phyloP scores from a whole-genome alignment of 2,329 filamentous ascomycete species.

The Pyrenophora teres region DNA sequence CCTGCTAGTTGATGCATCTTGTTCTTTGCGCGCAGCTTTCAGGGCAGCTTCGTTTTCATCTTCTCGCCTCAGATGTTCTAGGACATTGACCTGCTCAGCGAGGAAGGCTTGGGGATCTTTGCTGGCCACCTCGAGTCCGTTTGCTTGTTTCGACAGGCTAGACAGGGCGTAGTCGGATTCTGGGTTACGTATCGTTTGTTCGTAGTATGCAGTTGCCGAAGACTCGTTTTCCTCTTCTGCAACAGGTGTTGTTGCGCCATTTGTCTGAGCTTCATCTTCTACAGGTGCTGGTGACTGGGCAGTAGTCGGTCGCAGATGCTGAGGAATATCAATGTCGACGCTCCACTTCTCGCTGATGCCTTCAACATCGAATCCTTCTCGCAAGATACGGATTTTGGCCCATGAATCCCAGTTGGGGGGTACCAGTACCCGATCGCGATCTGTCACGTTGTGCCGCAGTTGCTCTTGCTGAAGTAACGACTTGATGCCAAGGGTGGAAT shows the following conservation, averaged over 20 bases:
- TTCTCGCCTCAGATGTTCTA: slow-evolving; percentile 68
- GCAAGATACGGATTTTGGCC: slow-evolving; percentile 92
- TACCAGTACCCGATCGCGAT: slow-evolving; percentile 90
- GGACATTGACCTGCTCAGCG: slow-evolving; percentile 70
- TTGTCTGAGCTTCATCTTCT: slow-evolving; percentile 18
- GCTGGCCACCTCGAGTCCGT: slow-evolving; percentile 66
- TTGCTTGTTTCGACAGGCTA: slow-evolving; percentile 50
- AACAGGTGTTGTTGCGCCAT: slow-evolving; percentile 11
- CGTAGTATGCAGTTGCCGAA: slow-evolving; percentile 74
- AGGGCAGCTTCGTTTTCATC: slow-evolving; percentile 61
- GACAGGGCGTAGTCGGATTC: slow-evolving; percentile 56
- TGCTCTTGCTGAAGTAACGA: slow-evolving; percentile 66
- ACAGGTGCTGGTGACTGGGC: slow-evolving; percentile 20
- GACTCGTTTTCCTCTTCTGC: slow-evolving; percentile 40
- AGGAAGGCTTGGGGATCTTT: slow-evolving; percentile 80
- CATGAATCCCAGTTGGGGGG: slow-evolving; percentile 98
- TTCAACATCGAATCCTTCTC: slow-evolving; percentile 92
- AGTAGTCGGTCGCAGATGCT: slow-evolving; percentile 31
- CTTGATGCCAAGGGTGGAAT: slow-evolving; percentile 84
- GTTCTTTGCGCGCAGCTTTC: slow-evolving; percentile 43
- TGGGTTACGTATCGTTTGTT: slow-evolving; percentile 78
- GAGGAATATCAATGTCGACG: slow-evolving; percentile 69
- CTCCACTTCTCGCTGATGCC: slow-evolving; percentile 83
- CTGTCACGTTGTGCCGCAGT: slow-evolving; percentile 75
- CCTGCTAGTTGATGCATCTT: slow-evolving; percentile 28